Base-by-base conservation (phyloP, 2,329 filamentous ascomycete genomes). In the Fusarium marasasianum region DNA sequence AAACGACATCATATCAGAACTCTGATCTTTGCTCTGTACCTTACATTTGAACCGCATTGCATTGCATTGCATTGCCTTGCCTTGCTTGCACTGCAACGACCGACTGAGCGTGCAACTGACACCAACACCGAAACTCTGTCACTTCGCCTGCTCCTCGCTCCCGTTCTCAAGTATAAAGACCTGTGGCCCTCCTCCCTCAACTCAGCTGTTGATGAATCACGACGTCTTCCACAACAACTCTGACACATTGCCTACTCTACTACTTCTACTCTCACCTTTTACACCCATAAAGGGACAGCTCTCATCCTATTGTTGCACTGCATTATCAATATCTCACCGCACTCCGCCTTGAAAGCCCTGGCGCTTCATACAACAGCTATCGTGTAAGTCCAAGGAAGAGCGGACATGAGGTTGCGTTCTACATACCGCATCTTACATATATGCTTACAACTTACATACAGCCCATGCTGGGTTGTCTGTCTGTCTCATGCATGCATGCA, bases 1-100 rank as follows among this genome's bases (percentile, higher is more conserved):
- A 78, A 77, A 78, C 72, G 60, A 72, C 35, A 68, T 73, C 64
- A 68, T 65, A 63, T 68, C 65, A 68, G 50, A 65, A 41, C 66
- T 58, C 33, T 63, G 29, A 48, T 47, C 41, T 64, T 62, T 65
- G 18, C 40, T 65, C 60, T 45, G 24, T 66, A 57, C 63, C 48
- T 66, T 54, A 43, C 61, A 33, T 64, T 45, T 37, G 41, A 57
- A 58, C 33, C 44, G 41, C 41, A 51, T 38, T 50, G 43, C 41
- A 37, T 58, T 57, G 55, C 41, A 10, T 37, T 63, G 56, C 22
- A 15, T 51, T 66, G 33, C 65, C 14, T 51, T 66, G 33, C 65
- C 14, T 35, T 35, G 15, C 33, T 15, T 35, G 33, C 33, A 35
- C 33, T 54, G 64, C 57, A 63, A 61, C 61, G 33, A 43, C 58